These are phyloP conservation scores for Fusarium camptoceras DNA, from an alignment of 2,329 filamentous ascomycete genomes.

Conservation along the genomic window DNA sequence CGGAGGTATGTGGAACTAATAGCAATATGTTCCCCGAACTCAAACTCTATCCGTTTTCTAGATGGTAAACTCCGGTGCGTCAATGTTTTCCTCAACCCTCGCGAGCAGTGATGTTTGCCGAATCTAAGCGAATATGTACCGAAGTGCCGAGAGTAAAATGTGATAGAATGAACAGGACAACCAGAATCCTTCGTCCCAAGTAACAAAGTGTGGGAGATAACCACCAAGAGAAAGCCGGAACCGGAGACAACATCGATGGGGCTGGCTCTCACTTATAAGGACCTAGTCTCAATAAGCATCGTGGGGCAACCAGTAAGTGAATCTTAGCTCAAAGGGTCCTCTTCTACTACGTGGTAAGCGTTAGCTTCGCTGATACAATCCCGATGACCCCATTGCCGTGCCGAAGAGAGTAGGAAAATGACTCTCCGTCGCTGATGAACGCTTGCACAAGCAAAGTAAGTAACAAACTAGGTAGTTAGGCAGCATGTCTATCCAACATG, in stretches of 20 bases:
- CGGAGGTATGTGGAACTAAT: conserved; percentile 18
- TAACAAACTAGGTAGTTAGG: not conserved
- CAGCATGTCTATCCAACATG: not conserved
- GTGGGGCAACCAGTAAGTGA: conserved; percentile 21
- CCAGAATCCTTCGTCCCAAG: conserved; percentile 20
- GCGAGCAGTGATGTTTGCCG: conserved; percentile 17
- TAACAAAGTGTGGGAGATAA: conserved; percentile 6
- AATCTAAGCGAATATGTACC: conserved; percentile 34
- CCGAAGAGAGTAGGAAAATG: conserved; percentile 12
- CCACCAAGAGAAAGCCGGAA: conserved; percentile 5
- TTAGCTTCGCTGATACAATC: conserved; percentile 36
- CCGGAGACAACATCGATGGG: conserved; percentile 22
- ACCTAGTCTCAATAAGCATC: conserved; percentile 18
- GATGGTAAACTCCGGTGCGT: not conserved
- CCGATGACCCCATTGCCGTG: not conserved
- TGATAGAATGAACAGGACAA: not conserved
- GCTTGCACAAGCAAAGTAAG: not conserved
- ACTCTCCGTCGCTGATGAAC: conserved; percentile 11
- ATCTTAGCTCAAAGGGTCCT: conserved; percentile 20
- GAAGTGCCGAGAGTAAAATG: conserved; percentile 4
- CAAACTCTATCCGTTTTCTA: conserved; percentile 12
- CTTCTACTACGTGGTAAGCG: conserved; percentile 18
- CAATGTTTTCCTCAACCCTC: conserved; percentile 1
- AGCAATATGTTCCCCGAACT: conserved; percentile 19
- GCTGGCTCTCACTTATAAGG: conserved; percentile 33